Evolutionary conservation across 2,329 filamentous ascomycete species (phyloP), one percentile per base, ranked within the genome.

Genomic region (Blastomyces gilchristii): DNA sequence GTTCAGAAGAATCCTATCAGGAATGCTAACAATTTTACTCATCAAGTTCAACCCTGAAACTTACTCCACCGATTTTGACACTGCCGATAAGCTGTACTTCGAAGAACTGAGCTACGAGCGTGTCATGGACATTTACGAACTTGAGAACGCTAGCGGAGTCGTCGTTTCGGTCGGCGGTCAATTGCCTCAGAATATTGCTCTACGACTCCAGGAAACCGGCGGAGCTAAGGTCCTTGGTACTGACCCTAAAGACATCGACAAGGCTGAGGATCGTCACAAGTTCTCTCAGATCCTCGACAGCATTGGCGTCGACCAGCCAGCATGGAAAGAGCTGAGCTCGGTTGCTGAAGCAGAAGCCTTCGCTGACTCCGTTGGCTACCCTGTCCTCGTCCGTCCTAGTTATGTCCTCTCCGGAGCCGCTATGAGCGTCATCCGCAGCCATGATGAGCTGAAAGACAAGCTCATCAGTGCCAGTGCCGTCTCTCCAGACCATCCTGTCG

Each of bases 121-220:
- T 73, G 93, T 97, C 11, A 96, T 97, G 91, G 94, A 99, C 76
- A 97, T 97, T 68, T 97, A 97, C 75, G 94, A 97, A 76, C 84
- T 97, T 18, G 94, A 97, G 77, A 81, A 81, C 64, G 87, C 92
- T 7, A 85, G 82, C 62, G 93, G 92, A 69, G 91, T 97, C 34
- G 92, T 97, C 3, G 93, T 97, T 8, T 97, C 91, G 64, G 91
- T 97, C 12, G 94, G 94, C 72, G 94, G 94, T 53, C 94, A 99
- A 78, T 84, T 97, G 65, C 92, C 94, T 2, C 94, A 99, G 79
- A 97, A 97, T 80, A 97, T 97, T 72, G 94, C 94, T 3, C 87
- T 97, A 58, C 89, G 90, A 69, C 85, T 99, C 3, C 93, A 97
- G 79, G 91, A 97, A 74, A 87, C 86, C 60, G 94, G 94, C 62